phyloP scores from a whole-genome alignment of 2,329 filamentous ascomycete species.

The Penicillium aurantiogriseum region DNA sequence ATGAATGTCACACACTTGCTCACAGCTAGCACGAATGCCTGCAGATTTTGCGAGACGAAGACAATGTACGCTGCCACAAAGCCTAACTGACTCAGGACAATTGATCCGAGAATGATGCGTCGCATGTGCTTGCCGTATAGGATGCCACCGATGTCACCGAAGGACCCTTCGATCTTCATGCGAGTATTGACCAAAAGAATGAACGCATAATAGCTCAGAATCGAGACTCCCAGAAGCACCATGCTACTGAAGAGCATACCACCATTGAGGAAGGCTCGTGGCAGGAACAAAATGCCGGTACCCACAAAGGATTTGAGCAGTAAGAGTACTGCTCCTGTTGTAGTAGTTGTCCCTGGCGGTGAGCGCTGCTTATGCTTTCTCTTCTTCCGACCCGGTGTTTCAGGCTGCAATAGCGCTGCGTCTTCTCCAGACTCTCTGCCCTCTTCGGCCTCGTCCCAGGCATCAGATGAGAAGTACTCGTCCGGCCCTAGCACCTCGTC shows the following conservation, averaged over 20 bases:
- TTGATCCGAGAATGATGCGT: slow-evolving; percentile 80
- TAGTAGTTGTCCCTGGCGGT: slow-evolving; percentile 71
- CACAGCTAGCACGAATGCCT: slow-evolving; percentile 90
- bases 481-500: slow-evolving; percentile 83
- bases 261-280: slow-evolving; percentile 89
- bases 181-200: slow-evolving; percentile 87
- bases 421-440: slow-evolving; percentile 81
- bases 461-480: slow-evolving; percentile 85
- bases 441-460: slow-evolving; percentile 56
- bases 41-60: slow-evolving; percentile 92
- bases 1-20: slow-evolving; percentile 82
- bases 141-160: slow-evolving; percentile 92
- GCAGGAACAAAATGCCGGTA: slow-evolving; percentile 90
- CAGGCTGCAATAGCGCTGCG: slow-evolving; percentile 71
- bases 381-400: slow-evolving; percentile 67
- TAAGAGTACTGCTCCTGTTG: slow-evolving; percentile 76
- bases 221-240: slow-evolving; percentile 80
- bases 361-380: slow-evolving; percentile 74
- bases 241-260: slow-evolving; percentile 96
- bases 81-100: slow-evolving; percentile 92
- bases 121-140: slow-evolving; percentile 91
- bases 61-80: slow-evolving; percentile 96
- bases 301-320: slow-evolving; percentile 97
- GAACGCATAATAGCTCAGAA: slow-evolving; percentile 95
- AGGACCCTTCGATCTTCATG: slow-evolving; percentile 84